Base-by-base conservation (phyloP, 371 early-diverging fungal species). In the Globomyces sp. region DNA sequence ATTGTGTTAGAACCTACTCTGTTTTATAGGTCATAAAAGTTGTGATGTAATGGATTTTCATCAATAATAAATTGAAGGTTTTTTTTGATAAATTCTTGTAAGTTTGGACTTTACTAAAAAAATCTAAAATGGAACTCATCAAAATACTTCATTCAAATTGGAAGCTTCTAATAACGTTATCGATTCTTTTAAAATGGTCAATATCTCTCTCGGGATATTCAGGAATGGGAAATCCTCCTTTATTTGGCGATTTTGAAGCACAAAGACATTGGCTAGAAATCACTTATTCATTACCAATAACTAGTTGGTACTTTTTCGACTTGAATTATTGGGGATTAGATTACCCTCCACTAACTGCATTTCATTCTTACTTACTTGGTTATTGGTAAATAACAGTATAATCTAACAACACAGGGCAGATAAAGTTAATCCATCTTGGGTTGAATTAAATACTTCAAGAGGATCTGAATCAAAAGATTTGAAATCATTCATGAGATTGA, bases 231-330 rank as follows among this genome's bases (percentile, higher is more conserved):
- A 78, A 74, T 8, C 88, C 90, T 2, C 98, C 96, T 8, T 73
- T 90, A 71, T 90, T 74, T 75, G 98, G 98, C 41, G 98, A 98
- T 78, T 98, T 93, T 77, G 96, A 98, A 71, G 96, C 98, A 2
- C 98, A 98, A 71, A 82, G 98, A 37, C 96, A 98, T 75, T 98
- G 96, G 96, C 89, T 98, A 89, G 96, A 96, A 74, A 77, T 96
- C 43, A 95, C 96, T 0, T 68, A 77, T 2, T 87, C 92, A 66
- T 71, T 95, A 55, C 92, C 95, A 0, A 67, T 81, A 9, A 69
- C 71, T 8, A 71, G 88, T 65, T 98, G 98, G 98, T 98, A 98
- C 74, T 78, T 75, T 24, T 92, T 94, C 75, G 89, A 90, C 66
- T 79, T 91, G 39, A 71, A 86, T 45, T 94, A 94, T 85, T 98